phyloP scores from a whole-genome alignment of 257 asterid species.

The Apocynum venetum region DNA sequence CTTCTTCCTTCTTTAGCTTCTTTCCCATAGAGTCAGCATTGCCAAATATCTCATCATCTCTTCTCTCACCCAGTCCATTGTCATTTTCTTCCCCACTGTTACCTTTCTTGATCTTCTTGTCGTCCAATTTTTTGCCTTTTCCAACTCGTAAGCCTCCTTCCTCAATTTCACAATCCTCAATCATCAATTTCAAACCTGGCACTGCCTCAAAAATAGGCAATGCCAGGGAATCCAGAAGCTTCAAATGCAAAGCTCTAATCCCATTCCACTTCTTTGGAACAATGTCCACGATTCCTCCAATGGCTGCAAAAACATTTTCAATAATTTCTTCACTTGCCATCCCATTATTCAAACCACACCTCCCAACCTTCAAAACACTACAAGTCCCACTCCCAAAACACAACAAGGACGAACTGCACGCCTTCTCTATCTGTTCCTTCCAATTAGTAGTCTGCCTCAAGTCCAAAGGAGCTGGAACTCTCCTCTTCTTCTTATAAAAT shows the following conservation, averaged over 20 bases:
- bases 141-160: neutral
- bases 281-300: conserved; percentile 42
- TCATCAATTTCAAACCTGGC: neutral
- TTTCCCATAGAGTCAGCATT: neutral
- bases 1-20: neutral
- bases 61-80: neutral
- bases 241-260: conserved; percentile 70
- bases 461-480: conserved; percentile 60
- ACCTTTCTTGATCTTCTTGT: neutral
- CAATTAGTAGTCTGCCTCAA: conserved; percentile 42
- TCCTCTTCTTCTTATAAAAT: conserved; percentile 67
- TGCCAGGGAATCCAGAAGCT: conserved; percentile 69
- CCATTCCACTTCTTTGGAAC: conserved; percentile 69
- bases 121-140: neutral
- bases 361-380: conserved; percentile 58
- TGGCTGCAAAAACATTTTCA: conserved; percentile 62
- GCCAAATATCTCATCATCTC: neutral
- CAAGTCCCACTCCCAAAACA: conserved; percentile 77
- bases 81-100: neutral
- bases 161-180: neutral
- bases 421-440: conserved; percentile 73
- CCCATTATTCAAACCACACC: conserved; percentile 25
- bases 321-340: conserved; percentile 41
- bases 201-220: conserved; percentile 53
- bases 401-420: conserved; percentile 45